Conservation (phyloP, 192 early-diverging fungal species). For the Rhizophagus prolifer region DNA sequence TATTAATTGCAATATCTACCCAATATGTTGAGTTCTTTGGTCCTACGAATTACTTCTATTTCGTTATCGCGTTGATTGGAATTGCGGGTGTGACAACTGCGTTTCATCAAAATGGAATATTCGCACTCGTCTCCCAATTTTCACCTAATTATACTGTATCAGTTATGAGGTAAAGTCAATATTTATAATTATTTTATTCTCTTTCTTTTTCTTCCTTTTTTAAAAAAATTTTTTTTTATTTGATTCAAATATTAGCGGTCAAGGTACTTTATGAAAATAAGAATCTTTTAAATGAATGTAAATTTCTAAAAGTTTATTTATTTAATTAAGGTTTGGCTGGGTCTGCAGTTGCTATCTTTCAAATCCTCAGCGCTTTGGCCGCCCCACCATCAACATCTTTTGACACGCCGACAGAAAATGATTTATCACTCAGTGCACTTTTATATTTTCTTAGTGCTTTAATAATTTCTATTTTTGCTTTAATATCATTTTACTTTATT, state of each 20-base stretch:
- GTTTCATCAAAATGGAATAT: slow-evolving; percentile 63
- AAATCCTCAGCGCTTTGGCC: slow-evolving; percentile 59
- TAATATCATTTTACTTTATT: slow-evolving; percentile 37
- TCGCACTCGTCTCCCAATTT: slow-evolving; percentile 71
- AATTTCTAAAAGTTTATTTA: neutral
- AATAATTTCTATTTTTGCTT: slow-evolving; percentile 38
- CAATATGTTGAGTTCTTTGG: slow-evolving; percentile 42
- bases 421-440: slow-evolving; percentile 43
- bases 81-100: slow-evolving; percentile 60
- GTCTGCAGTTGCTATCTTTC: slow-evolving; percentile 60
- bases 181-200: neutral
- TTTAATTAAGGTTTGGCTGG: slow-evolving; percentile 56
- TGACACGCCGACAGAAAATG: slow-evolving; percentile 18
- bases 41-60: slow-evolving; percentile 61
- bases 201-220: neutral
- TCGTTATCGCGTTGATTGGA: slow-evolving; percentile 57
- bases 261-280: slow-evolving; percentile 38
- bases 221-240: neutral
- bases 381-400: slow-evolving; percentile 27
- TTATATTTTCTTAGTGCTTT: slow-evolving; percentile 53
- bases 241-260: slow-evolving; percentile 38
- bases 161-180: slow-evolving; percentile 59
- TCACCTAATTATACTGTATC: slow-evolving; percentile 68
- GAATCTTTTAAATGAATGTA: neutral
- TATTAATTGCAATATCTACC: slow-evolving; percentile 51